A percentile compares a stretch with the other conserved stretches of the same genome.
phyloP scores from a whole-genome alignment of 164 flowering plant genomes.

The Chloranthus sessilifolius region DNA sequence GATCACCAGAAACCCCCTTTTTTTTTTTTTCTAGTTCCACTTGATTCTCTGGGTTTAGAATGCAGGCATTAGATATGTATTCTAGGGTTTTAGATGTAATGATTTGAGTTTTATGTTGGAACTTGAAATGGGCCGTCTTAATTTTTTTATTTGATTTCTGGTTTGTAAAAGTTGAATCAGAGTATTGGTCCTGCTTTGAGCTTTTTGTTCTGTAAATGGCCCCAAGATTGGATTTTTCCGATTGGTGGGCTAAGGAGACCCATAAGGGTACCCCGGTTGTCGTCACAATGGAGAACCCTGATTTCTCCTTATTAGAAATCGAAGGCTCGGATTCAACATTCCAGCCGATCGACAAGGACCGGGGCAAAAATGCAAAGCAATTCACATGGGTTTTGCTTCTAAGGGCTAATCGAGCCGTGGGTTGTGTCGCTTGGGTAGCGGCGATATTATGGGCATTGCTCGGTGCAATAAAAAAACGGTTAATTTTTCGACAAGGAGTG shows the following conservation, averaged over 20 bases:
- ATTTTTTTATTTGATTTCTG: too few species aligned
- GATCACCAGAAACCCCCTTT: background rate
- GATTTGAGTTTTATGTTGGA: background rate
- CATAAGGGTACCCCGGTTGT: slow-evolving; percentile 66
- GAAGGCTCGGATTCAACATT: slow-evolving; percentile 62
- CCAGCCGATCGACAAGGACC: slow-evolving; percentile 52
- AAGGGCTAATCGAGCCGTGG: slow-evolving; percentile 67
- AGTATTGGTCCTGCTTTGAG: too few species aligned
- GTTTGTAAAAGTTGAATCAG: too few species aligned
- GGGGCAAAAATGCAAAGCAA: slow-evolving; percentile 79
- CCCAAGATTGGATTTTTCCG: slow-evolving; percentile 56
- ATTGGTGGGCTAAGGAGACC: slow-evolving; percentile 49
- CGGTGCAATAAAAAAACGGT: slow-evolving; percentile 52
- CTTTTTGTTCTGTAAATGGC: slow-evolving; percentile 55
- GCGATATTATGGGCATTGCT: slow-evolving; percentile 58
- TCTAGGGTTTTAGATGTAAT: background rate
- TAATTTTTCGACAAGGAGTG: slow-evolving; percentile 51
- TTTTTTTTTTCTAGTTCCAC: background rate
- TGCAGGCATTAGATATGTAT: background rate
- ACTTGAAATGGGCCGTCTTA: background rate
- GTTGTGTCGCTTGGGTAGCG: slow-evolving; percentile 63
- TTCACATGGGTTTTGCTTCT: slow-evolving; percentile 81
- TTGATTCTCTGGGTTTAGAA: background rate
- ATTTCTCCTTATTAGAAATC: slow-evolving; percentile 62
- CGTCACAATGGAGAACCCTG: slow-evolving; percentile 85